Conservation (phyloP, 768 basidiomycete genomes). For the Sporobolomyces roseus region DNA sequence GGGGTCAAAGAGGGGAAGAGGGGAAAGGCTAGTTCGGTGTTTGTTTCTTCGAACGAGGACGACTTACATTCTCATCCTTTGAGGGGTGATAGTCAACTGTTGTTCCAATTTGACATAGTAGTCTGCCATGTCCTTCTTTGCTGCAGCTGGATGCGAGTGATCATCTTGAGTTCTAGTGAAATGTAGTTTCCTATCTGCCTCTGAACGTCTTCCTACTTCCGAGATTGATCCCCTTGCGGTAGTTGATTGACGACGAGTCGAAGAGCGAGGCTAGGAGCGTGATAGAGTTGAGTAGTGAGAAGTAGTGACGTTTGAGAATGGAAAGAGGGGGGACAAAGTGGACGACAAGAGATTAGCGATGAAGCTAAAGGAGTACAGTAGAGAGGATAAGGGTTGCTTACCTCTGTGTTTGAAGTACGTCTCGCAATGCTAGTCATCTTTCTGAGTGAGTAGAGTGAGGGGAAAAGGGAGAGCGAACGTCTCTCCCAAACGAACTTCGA, state of each 20-base stretch:
- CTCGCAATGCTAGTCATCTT: neutral
- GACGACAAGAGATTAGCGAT: neutral
- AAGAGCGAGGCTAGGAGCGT: slow-evolving; percentile 5
- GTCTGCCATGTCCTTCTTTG: slow-evolving; percentile 52
- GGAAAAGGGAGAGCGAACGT: neutral
- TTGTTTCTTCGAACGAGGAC: slow-evolving; percentile 5
- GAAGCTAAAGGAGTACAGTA: neutral
- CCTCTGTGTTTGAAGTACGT: slow-evolving; percentile 13
- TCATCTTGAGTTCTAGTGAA: slow-evolving; percentile 45
- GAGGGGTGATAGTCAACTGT: slow-evolving; percentile 73
- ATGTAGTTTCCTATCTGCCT: slow-evolving; percentile 24
- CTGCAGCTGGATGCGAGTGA: slow-evolving; percentile 84
- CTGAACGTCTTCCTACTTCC: slow-evolving; percentile 27
- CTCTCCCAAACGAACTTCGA: neutral
- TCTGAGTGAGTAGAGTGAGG: neutral
- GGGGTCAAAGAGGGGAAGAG: no score
- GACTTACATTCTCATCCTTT: slow-evolving; percentile 64
- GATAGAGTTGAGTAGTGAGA: neutral
- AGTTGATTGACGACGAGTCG: slow-evolving; percentile 22
- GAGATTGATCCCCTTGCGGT: slow-evolving; percentile 31
- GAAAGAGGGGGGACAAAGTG: neutral
- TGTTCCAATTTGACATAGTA: slow-evolving; percentile 42
- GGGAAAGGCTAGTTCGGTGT: slow-evolving; percentile 47
- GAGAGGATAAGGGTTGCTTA: neutral
- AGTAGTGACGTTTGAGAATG: neutral